Conservation (phyloP, 2,329 filamentous ascomycete species). For the Rachicladosporium sp. region DNA sequence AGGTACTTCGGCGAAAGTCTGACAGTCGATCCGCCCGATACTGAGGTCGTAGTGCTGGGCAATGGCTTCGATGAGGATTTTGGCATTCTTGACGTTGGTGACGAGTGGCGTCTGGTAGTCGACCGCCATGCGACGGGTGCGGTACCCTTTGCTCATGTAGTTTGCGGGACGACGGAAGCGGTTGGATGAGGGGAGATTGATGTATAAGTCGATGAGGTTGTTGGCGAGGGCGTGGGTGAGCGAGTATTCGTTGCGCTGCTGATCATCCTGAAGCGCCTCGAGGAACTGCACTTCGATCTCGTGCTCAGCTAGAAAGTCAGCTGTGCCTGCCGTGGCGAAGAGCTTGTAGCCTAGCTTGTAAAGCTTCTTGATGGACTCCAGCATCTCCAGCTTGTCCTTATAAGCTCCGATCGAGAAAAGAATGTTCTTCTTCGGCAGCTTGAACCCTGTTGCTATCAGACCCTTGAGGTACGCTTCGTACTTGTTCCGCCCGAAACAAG, state of each 20-base stretch:
- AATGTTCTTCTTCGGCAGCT: conserved; percentile 88
- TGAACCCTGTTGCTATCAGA: conserved; percentile 89
- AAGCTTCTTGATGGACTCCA: conserved; percentile 81
- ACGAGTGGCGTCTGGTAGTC: conserved; percentile 95
- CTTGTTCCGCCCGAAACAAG: conserved; percentile 89
- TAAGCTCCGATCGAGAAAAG: conserved; percentile 90
- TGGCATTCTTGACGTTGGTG: conserved; percentile 98
- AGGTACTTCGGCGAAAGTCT: conserved; percentile 53
- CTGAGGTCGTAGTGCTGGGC: conserved; percentile 77
- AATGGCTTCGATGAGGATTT: conserved; percentile 90
- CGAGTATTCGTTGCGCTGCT: conserved; percentile 91
- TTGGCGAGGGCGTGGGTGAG: conserved; percentile 92
- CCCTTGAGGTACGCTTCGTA: conserved; percentile 98
- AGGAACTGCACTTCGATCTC: conserved; percentile 86
- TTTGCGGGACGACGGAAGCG: conserved; percentile 91
- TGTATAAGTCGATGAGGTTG: conserved; percentile 96
- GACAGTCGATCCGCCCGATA: conserved; percentile 74
- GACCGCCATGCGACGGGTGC: conserved; percentile 92
- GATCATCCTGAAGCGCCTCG: conserved; percentile 67
- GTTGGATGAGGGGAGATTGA: conserved; percentile 98
- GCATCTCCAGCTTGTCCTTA: conserved; percentile 96
- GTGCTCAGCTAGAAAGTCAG: conserved; percentile 90
- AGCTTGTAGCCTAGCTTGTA: conserved; percentile 88
- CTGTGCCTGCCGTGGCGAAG: conserved; percentile 90
- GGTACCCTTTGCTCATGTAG: conserved; percentile 97